A percentile compares a stretch with the other conserved stretches of the same genome.
Conservation (phyloP, 2,329 filamentous ascomycete species). For the Ophiocordyceps robertsii region DNA sequence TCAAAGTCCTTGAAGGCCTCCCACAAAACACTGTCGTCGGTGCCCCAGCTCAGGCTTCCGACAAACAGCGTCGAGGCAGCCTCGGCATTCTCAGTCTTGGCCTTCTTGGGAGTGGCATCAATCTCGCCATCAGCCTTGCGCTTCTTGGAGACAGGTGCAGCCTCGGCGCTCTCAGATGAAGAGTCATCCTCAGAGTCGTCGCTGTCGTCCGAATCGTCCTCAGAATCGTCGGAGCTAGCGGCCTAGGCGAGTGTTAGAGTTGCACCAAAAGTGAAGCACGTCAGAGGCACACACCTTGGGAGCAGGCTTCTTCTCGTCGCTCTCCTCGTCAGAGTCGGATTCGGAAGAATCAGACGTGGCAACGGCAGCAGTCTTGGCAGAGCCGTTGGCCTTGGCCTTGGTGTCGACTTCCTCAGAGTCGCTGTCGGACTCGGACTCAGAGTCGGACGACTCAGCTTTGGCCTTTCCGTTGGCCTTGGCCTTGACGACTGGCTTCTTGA, state of each 20-base stretch:
- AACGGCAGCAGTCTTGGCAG: constrained; percentile 1
- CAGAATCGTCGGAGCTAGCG: constrained; percentile 6
- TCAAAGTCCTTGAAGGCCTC: constrained; percentile 72
- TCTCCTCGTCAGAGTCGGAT: constrained; percentile 23
- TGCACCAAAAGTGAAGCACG: not conserved
- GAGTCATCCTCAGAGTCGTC: constrained; percentile 21
- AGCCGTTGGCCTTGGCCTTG: constrained; percentile 16
- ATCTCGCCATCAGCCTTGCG: constrained; percentile 35
- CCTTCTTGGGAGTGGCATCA: constrained; percentile 48
- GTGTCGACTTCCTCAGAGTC: constrained; percentile 15
- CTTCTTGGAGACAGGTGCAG: constrained; percentile 30
- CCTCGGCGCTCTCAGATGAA: constrained; percentile 21
- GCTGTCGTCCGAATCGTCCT: constrained; percentile 13
- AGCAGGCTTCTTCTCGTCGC: constrained; percentile 19
- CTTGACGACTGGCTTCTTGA: constrained; percentile 8
- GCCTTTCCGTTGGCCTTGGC: constrained; percentile 5
- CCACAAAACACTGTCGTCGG: constrained; percentile 71
- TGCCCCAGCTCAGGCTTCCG: constrained; percentile 81
- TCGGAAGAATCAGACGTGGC: constrained; percentile 16
- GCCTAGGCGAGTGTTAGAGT: not conserved
- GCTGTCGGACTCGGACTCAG: constrained; percentile 16
- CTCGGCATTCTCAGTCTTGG: constrained; percentile 41
- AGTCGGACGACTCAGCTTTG: constrained; percentile 25
- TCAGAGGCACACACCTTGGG: constrained; percentile 15
- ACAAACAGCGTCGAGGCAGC: constrained; percentile 59